Base-by-base conservation (phyloP, 805 yeast species). In the Saccharomycopsis sp. region DNA sequence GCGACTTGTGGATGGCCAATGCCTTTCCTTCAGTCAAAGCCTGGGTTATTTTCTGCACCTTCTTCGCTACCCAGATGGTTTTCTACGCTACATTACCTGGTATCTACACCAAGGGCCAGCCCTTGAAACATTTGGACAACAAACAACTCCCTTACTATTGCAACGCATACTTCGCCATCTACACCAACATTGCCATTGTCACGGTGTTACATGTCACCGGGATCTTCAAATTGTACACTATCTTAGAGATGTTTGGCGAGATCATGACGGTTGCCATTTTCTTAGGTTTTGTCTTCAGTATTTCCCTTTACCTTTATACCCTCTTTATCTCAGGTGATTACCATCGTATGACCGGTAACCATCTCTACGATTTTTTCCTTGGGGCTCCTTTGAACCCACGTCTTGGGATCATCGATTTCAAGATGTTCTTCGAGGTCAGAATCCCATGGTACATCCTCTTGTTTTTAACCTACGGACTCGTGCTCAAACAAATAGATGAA, bases 371-470 rank as follows among this genome's bases (percentile, higher is more conserved):
- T 72, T 78, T 90, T 68, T 94, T 94, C 76, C 85, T 94, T 96
- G 99, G 99, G 54, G 97, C 97, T 15, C 96, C 97, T 49, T 81
- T 94, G 70, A 94, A 94, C 73, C 99, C 99, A 63, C 81, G 99
- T 71, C 78, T 93, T 69, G 98, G 97, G 49, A 86, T 85, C 66
- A 79, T 93, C 66, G 99, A 94, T 73, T 77, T 90, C 71, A 94
- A 94, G 78, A 90, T 94, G 96, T 94, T 94, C 73, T 93, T 91
- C 70, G 99, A 94, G 74, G 97, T 94, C 51, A 84, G 99, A 71
- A 78, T 94, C 61, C 99, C 99, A 15, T 94, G 99, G 99, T 94
- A 85, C 75, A 89, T 91, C 14, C 74, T 94, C 54, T 84, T 85
- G 72, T 88, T 90, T 75, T 72, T 91, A 63, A 78, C 93, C 2